Base-by-base conservation (phyloP, 2,329 filamentous ascomycete species). In the Fusarium pilosicola region DNA sequence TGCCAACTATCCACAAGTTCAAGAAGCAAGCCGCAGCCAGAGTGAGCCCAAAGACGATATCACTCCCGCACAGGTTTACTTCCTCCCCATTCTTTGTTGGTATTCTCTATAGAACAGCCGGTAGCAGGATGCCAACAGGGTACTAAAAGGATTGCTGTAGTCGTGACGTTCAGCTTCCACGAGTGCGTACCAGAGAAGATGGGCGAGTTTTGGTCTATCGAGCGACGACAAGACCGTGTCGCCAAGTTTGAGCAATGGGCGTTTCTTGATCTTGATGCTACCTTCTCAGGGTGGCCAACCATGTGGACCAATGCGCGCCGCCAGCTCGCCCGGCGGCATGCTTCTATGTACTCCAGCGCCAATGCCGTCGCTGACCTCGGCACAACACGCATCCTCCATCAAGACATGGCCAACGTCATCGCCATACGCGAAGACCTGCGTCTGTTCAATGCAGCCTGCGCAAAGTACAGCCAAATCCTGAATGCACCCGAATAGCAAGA, bases 101-200 rank as follows among this genome's bases (percentile, higher is more conserved):
- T 42, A 6, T 1, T 42, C 22, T 42, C 8, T 15, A 1, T 42
- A 42, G 13, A n/a, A 15, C 8, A 20, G 5, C 22, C 8, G 4
- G 14, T 10, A 42, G 14, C 1, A 10, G 39, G 6, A 0, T 6
- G 3, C 6, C 39, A 41, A 1, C 7, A 42, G 0, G 4, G 12
- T 42, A 42, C 13, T 15, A 0, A 1, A 42, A 42, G 0, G 22
- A 2, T n/a, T 42, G 22, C 39, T n/a, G 2, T 42, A 0, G 22
- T n/a, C 39, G 22, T 42, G 7, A n/a, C 22, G 22, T 10, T n/a
- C 22, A 42, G 39, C 22, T 42, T 42, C 14, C 39, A 42, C 1
- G 14, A 9, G 7, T 42, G 22, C 22, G 22, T 42, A n/a, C 22
- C 39, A 10, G 22, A 42, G 13, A n/a, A 42, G 13, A 42, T 42